Conservation (phyloP, 2,329 filamentous ascomycete species). For the Trichoderma polysporum region DNA sequence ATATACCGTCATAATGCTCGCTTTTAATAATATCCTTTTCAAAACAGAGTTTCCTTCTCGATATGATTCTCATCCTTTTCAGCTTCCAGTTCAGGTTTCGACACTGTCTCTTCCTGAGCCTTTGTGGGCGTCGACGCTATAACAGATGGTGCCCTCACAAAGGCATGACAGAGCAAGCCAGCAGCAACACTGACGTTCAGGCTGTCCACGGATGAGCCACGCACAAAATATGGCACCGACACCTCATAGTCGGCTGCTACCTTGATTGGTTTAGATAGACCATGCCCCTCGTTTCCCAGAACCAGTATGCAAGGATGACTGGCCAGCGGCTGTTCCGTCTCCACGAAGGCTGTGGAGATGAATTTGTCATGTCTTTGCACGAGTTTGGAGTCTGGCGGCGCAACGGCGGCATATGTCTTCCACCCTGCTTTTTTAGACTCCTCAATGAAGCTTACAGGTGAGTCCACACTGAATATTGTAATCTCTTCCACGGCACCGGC, state of each 20-base stretch:
- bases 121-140: background rate
- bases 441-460: conserved; percentile 68
- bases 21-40: background rate
- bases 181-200: conserved; percentile 91
- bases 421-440: conserved; percentile 71
- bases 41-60: background rate
- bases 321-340: conserved; percentile 52
- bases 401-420: conserved; percentile 77
- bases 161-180: conserved; percentile 70
- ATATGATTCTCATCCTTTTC: background rate
- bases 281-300: conserved; percentile 78
- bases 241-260: conserved; percentile 64
- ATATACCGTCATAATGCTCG: background rate
- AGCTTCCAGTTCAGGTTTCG: background rate
- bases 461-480: conserved; percentile 67
- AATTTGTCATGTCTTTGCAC: conserved; percentile 41
- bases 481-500: conserved; percentile 83
- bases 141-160: conserved; percentile 48
- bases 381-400: conserved; percentile 41
- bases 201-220: conserved; percentile 69
- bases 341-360: conserved; percentile 51
- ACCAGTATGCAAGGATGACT: conserved; percentile 73
- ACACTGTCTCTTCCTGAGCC: background rate
- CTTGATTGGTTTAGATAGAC: conserved; percentile 64
- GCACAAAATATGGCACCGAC: conserved; percentile 61